phyloP scores from a whole-genome alignment of 2,329 filamentous ascomycete genomes.

The Penicillium sp. region DNA sequence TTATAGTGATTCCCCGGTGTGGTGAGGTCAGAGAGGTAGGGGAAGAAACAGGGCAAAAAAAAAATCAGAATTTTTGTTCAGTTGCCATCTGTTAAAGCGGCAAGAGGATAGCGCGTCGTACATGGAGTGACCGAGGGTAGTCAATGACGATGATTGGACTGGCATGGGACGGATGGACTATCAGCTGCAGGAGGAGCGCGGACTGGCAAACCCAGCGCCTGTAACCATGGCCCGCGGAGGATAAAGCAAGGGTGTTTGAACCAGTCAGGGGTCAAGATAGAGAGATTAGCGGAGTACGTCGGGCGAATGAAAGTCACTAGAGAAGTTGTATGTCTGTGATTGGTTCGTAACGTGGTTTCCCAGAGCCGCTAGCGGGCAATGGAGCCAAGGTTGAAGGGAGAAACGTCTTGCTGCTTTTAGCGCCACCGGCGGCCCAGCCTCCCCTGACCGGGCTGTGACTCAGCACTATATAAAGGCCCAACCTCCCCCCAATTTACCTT shows the following conservation, averaged over 20 bases:
- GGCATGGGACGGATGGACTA: constrained; percentile 20
- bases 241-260: constrained; percentile 28
- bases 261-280: constrained; percentile 17
- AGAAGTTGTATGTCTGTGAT: neutral
- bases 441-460: constrained; percentile 39
- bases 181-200: constrained; percentile 32
- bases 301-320: constrained; percentile 1
- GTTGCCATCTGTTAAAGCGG: constrained; percentile 38
- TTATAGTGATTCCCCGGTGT: neutral
- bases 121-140: constrained; percentile 29
- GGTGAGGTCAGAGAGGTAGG: constrained; percentile 13
- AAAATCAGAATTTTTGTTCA: constrained; percentile 36
- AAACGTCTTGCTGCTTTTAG: constrained; percentile 38
- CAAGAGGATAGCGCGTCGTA: constrained; percentile 32
- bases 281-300: neutral
- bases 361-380: constrained; percentile 26
- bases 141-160: constrained; percentile 30
- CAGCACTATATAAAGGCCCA: constrained; percentile 44
- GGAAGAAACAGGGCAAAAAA: constrained; percentile 20
- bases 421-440: constrained; percentile 39
- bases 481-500: constrained; percentile 35
- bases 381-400: constrained; percentile 32
- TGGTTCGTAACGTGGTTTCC: constrained; percentile 8
- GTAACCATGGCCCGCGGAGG: constrained; percentile 29
- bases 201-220: constrained; percentile 31